These are phyloP conservation scores for Calonectria multiphialidica DNA, from an alignment of 2,329 filamentous ascomycete species.

Conservation along the genomic window DNA sequence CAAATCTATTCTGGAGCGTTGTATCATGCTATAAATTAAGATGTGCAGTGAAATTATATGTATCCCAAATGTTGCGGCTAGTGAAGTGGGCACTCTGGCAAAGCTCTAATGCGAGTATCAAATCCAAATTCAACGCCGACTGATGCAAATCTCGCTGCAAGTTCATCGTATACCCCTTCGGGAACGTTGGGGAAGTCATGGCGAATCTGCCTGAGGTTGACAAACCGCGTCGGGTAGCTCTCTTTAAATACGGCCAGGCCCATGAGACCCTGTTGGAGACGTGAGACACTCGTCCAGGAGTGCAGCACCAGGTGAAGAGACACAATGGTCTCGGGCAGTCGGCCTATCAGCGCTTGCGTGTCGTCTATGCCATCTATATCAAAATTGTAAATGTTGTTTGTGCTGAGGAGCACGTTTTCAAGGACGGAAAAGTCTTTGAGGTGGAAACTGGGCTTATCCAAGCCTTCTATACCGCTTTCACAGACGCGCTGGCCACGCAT, in stretches of 20 bases:
- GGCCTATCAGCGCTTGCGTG: conserved; percentile 6
- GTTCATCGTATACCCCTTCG: background rate
- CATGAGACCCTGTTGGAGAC: background rate
- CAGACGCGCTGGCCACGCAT: background rate
- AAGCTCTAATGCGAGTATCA: background rate
- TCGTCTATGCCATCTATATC: conserved; percentile 1
- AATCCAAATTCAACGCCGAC: conserved; percentile 6
- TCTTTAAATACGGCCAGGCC: conserved; percentile 8
- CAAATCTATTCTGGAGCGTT: background rate
- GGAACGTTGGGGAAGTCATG: conserved; percentile 3
- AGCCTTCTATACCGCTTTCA: background rate
- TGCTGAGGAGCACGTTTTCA: conserved; percentile 23
- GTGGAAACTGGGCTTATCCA: conserved; percentile 1
- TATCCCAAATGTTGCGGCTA: background rate
- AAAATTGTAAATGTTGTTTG: conserved; percentile 10
- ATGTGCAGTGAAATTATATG: background rate
- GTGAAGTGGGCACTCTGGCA: background rate
- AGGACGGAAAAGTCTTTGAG: conserved; percentile 22
- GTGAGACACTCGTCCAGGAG: background rate
- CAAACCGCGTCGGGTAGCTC: background rate
- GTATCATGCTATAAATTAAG: background rate
- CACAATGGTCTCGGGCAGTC: conserved; percentile 14
- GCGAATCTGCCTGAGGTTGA: conserved; percentile 12
- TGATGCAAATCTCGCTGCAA: background rate
- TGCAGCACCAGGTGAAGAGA: conserved; percentile 19